phyloP scores from a whole-genome alignment of 202 grass and related monocot genomes.

The Elaeis oleifera region DNA sequence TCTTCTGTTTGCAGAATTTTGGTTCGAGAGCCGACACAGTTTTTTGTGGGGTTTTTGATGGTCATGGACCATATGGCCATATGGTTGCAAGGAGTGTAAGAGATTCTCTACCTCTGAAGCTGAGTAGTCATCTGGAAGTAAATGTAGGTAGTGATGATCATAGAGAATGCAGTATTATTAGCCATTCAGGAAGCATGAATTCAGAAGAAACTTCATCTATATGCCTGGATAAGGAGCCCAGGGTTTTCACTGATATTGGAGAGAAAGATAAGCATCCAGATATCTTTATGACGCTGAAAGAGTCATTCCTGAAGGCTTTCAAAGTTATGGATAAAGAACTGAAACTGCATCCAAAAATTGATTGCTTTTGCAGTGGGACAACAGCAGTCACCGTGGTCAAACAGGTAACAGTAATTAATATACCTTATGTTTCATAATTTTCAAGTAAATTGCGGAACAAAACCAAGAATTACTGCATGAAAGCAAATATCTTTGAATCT shows the following conservation, averaged over 20 bases:
- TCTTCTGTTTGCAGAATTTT: conserved; percentile 57
- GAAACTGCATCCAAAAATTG: conserved; percentile 54
- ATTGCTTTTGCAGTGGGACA: conserved; percentile 85
- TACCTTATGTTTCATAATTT: no score
- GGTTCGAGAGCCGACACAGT: conserved; percentile 61
- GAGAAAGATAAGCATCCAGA: conserved; percentile 39
- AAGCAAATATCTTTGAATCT: no score
- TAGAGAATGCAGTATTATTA: conserved; percentile 26
- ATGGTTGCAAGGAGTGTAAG: conserved; percentile 83
- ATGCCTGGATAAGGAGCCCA: conserved; percentile 7
- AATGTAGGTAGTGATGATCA: conserved; percentile 18
- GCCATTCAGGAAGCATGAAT: conserved; percentile 41
- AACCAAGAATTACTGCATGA: no score
- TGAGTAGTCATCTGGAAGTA: conserved; percentile 36
- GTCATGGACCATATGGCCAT: conserved; percentile 81
- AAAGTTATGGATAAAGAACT: conserved; percentile 84
- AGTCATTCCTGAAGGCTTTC: conserved; percentile 64
- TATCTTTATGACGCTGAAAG: conserved; percentile 45
- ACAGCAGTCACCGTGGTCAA: conserved; percentile 82
- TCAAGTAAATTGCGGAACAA: no score
- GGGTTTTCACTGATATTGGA: conserved; percentile 21
- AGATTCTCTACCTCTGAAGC: conserved; percentile 73
- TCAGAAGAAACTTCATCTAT: conserved; percentile 25
- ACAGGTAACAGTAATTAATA: conserved; percentile 39
- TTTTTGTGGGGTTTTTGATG: conserved; percentile 96